Percentiles rank a stretch among this genome's conserved stretches.
Conservation (phyloP, 305 asterid species). For the Fraxinus platypoda region DNA sequence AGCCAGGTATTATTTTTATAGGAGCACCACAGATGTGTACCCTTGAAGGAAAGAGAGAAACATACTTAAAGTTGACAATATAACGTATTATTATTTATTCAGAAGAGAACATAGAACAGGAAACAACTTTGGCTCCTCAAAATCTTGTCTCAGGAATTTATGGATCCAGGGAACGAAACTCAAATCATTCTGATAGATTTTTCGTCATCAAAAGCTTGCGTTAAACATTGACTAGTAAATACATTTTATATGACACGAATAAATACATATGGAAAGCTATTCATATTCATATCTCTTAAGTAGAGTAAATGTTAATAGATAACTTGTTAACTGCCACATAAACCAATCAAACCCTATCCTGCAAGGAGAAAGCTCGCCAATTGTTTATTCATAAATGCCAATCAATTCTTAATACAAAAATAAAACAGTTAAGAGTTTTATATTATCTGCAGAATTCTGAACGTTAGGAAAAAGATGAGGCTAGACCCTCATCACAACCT, state of each 20-base stretch:
- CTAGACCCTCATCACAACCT: not conserved
- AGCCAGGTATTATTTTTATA: not conserved
- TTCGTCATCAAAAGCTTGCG: not conserved
- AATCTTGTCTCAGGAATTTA: not conserved
- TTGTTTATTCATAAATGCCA: not conserved
- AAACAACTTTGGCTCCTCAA: not conserved
- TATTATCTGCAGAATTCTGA: not conserved
- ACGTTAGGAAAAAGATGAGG: not conserved
- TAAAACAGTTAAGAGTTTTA: not conserved
- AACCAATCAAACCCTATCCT: not conserved
- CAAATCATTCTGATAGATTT: not conserved
- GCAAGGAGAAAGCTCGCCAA: not conserved
- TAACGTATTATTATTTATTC: not conserved
- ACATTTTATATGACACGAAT: not conserved
- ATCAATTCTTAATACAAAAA: not conserved
- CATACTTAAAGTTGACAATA: not conserved
- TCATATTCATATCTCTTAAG: not conserved
- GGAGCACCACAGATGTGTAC: not conserved
- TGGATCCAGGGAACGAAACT: not conserved
- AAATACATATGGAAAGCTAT: not conserved
- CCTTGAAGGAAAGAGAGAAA: slow-evolving; percentile 6
- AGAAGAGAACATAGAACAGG: not conserved
- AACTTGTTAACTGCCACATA: not conserved
- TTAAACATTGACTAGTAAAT: not conserved
- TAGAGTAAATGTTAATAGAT: not conserved